Evolutionary conservation across 306 rosid species (phyloP).

Genomic region (Quercus variabilis): DNA sequence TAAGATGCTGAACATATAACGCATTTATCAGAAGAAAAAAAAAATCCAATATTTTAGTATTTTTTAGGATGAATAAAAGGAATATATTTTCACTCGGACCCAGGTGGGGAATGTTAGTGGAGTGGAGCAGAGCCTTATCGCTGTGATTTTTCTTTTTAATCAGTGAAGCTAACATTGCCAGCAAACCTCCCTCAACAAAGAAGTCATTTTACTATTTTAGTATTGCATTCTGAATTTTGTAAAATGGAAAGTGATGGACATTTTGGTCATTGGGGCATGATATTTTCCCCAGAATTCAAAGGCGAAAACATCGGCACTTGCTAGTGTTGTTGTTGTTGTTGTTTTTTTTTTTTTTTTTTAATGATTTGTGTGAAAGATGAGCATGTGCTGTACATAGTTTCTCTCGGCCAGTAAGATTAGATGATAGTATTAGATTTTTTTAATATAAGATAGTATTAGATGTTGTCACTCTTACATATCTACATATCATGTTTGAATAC

Average conservation of each 20-base stretch:
- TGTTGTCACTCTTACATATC: not conserved
- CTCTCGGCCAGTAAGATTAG: not conserved
- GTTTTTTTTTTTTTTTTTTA: not conserved
- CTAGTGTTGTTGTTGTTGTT: too few relatives aligned
- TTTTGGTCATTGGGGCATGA: not conserved
- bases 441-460: not conserved
- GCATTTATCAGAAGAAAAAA: too few relatives aligned
- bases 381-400: constrained; percentile 14
- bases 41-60: too few relatives aligned
- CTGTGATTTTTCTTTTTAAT: not conserved
- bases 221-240: not conserved
- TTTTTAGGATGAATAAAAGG: not conserved
- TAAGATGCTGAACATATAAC: too few relatives aligned
- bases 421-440: too few relatives aligned
- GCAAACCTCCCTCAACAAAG: not conserved
- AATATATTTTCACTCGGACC: not conserved
- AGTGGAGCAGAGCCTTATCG: not conserved
- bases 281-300: constrained; percentile 5
- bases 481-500: too few relatives aligned
- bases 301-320: constrained; percentile 28
- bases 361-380: not conserved
- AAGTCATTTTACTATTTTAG: not conserved
- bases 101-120: not conserved
- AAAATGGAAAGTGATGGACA: not conserved
- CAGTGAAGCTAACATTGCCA: not conserved